phyloP scores from a whole-genome alignment of 2,329 filamentous ascomycete species.

The Cladophialophora chaetospira region DNA sequence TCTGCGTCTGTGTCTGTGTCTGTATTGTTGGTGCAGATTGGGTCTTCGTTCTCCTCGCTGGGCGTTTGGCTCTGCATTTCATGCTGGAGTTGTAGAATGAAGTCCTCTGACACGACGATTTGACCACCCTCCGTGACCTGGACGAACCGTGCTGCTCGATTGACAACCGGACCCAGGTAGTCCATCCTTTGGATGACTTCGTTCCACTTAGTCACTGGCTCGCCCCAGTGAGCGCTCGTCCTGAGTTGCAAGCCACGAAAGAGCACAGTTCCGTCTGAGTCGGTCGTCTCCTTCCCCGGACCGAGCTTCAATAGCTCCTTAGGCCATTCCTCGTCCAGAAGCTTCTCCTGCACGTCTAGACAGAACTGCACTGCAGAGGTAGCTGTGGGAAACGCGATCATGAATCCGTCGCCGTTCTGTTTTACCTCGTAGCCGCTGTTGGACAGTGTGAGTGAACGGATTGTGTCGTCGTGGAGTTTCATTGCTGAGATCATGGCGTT shows the following conservation, averaged over 20 bases:
- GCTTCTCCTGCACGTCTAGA: slow-evolving; percentile 28
- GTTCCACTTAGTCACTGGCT: slow-evolving; percentile 30
- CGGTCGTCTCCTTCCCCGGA: slow-evolving; percentile 21
- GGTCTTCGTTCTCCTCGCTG: neutral
- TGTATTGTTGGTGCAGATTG: neutral
- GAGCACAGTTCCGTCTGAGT: slow-evolving; percentile 23
- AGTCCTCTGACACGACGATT: slow-evolving; percentile 30
- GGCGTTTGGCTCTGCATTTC: slow-evolving; percentile 14
- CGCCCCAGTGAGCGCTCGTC: slow-evolving; percentile 30
- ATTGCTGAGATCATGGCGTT: slow-evolving; percentile 29
- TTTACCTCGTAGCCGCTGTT: slow-evolving; percentile 32
- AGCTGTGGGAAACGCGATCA: slow-evolving; percentile 30
- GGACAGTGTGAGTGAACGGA: slow-evolving; percentile 22
- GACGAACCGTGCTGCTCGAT: slow-evolving; percentile 31
- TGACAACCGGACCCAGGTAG: slow-evolving; percentile 31
- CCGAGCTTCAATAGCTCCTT: slow-evolving; percentile 24
- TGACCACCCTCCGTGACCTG: slow-evolving; percentile 31
- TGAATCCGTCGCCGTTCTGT: slow-evolving; percentile 34
- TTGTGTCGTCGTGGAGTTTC: slow-evolving; percentile 28
- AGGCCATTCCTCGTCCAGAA: slow-evolving; percentile 30
- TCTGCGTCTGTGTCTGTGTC: neutral
- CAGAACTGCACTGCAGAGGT: slow-evolving; percentile 30
- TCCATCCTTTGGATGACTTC: slow-evolving; percentile 32
- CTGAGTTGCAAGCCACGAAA: slow-evolving; percentile 30
- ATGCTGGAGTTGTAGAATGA: slow-evolving; percentile 22